Conservation (phyloP, 805 yeast species). For the Yamadazyma laniorum region DNA sequence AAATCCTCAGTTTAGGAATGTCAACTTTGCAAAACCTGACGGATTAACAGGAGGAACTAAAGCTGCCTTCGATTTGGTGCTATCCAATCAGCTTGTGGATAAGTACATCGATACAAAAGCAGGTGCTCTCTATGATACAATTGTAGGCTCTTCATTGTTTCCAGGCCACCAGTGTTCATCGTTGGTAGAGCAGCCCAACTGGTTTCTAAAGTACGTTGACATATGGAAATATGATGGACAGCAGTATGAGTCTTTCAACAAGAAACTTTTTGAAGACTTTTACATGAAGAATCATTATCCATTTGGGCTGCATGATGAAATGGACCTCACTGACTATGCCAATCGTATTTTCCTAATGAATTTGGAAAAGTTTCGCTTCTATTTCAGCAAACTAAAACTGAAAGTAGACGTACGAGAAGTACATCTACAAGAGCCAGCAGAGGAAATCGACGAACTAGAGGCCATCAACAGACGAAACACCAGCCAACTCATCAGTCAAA, state of each 20-base stretch:
- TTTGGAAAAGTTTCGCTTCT: background rate
- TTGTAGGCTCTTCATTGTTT: background rate
- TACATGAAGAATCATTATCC: constrained; percentile 1
- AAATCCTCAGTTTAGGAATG: constrained; percentile 1
- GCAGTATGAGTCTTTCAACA: constrained; percentile 18
- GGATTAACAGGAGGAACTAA: background rate
- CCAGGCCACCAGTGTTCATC: background rate
- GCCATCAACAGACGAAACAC: background rate
- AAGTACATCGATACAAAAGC: background rate
- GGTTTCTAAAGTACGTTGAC: constrained; percentile 16
- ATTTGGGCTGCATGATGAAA: background rate
- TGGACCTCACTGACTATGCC: background rate
- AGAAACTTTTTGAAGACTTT: constrained; percentile 14
- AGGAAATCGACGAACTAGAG: background rate
- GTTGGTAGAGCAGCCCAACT: constrained; percentile 14
- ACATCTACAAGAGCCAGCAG: background rate
- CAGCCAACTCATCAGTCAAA: background rate
- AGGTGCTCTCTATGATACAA: constrained; percentile 5
- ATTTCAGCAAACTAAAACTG: background rate
- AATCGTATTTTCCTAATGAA: background rate
- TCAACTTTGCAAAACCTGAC: background rate
- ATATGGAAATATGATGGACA: constrained; percentile 20
- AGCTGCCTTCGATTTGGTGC: background rate
- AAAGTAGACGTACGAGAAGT: background rate
- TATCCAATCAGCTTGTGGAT: background rate